Base-by-base conservation (phyloP, 2,329 filamentous ascomycete species). In the Fusarium xyrophilum region DNA sequence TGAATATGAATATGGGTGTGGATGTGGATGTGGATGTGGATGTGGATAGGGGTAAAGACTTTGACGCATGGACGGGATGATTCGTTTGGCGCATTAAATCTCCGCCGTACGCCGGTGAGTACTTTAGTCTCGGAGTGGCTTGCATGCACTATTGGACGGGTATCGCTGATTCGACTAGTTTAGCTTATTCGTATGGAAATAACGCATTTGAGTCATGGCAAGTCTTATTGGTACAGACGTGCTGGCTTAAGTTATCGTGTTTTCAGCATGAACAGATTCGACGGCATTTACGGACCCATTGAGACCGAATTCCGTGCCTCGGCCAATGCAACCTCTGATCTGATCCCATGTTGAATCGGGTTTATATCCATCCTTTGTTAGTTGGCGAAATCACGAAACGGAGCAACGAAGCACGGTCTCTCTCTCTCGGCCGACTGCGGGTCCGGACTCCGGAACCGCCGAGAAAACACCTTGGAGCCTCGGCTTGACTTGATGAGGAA, bases 391-490 rank as follows among this genome's bases (percentile, higher is more conserved):
- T 50, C 32, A 28, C 30, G n/a, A 63, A 36, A 48, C 53, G 53
- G 66, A 60, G 40, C 47, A 27, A 60, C 36, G 43, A 27, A 54
- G 43, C 53, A 57, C 61, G 40, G 56, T 35, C 62, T 55, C 62
- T 51, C 66, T 35, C 62, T 55, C 62, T 51, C 66, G 66, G 66
- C 63, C 40, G n/a, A n/a, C n/a, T n/a, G n/a, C n/a, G n/a, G n/a
- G n/a, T n/a, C n/a, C n/a, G n/a, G n/a, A n/a, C n/a, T n/a, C n/a
- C n/a, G n/a, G n/a, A n/a, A n/a, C n/a, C n/a, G n/a, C 67, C 67
- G 67, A 72, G 64, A 72, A 67, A 70, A 10, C 33, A n/a, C 67
- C 68, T 64, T 56, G 36, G 39, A 61, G 46, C 69, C 64, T 59
- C 64, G 69, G 69, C 28, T 68, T 40, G 40, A 25, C 46, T 38